A percentile compares a stretch with the other conserved stretches of the same genome.
These are phyloP conservation scores for Beta macrorhiza DNA, from an alignment of 179 eudicot species.

Conservation along the genomic window DNA sequence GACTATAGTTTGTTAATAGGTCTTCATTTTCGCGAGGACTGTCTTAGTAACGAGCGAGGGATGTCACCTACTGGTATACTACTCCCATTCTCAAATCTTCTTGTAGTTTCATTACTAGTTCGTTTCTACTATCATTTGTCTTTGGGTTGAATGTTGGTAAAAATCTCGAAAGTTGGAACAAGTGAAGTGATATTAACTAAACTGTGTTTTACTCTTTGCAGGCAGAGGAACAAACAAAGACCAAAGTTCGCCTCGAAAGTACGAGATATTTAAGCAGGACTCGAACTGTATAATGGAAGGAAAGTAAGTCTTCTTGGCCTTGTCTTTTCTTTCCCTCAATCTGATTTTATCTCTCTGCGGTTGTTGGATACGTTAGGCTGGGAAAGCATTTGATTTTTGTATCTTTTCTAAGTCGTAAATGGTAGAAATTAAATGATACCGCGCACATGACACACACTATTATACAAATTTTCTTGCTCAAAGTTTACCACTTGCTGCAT, in stretches of 20 bases:
- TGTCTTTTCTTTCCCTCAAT: background rate
- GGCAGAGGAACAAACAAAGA: conserved; percentile 44
- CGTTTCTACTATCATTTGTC: background rate
- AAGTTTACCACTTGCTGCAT: background rate
- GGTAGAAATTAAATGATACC: background rate
- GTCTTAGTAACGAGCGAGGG: conserved; percentile 50
- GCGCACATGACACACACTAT: background rate
- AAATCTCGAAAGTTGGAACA: background rate
- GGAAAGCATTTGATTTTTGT: background rate
- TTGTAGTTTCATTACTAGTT: background rate
- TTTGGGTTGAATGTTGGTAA: conserved; percentile 29
- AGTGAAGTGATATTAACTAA: conserved; percentile 19
- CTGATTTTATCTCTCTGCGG: background rate
- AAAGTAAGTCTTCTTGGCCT: conserved; percentile 42
- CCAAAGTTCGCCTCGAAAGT: conserved; percentile 58
- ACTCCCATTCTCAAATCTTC: background rate
- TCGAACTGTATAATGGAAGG: conserved; percentile 69
- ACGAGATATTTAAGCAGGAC: conserved; percentile 58
- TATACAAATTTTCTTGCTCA: background rate
- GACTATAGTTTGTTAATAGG: conserved; percentile 95
- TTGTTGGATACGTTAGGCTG: background rate
- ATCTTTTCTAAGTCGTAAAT: background rate
- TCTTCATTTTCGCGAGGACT: conserved; percentile 81
- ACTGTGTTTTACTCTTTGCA: conserved; percentile 11
- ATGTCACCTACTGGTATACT: conserved; percentile 57